Conservation (phyloP, 768 basidiomycete species). For the Lactifluus rugatus region DNA sequence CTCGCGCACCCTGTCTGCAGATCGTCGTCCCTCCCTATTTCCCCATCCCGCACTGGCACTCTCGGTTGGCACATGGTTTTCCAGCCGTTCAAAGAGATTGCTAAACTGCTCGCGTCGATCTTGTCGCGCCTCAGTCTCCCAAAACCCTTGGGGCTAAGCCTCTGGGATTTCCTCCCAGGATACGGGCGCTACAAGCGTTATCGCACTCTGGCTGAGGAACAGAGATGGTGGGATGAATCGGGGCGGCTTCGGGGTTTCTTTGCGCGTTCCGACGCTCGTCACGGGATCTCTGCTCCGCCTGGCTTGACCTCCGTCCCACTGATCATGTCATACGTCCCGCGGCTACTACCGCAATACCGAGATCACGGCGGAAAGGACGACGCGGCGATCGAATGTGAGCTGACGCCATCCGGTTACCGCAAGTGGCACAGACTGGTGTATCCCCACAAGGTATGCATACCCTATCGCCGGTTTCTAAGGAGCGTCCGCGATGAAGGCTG, state of each 20-base stretch:
- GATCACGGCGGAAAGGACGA: conserved; percentile 12
- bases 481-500: not conserved
- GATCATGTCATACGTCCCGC: conserved; percentile 29
- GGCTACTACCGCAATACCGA: conserved; percentile 34
- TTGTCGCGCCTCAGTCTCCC: not conserved
- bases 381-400: conserved; percentile 22
- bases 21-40: not conserved
- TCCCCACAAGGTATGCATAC: conserved; percentile 27
- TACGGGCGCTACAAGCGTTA: conserved; percentile 15
- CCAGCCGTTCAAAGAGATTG: conserved; percentile 6
- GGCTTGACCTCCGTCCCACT: conserved; percentile 15
- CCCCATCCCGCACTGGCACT: not conserved
- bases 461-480: not conserved
- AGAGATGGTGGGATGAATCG: conserved; percentile 27
- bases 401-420: conserved; percentile 31
- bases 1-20: not conserved
- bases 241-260: conserved; percentile 22
- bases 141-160: not conserved
- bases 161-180: conserved; percentile 11
- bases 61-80: conserved; percentile 10
- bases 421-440: conserved; percentile 43
- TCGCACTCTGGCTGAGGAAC: conserved; percentile 23
- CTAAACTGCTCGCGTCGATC: conserved; percentile 2
- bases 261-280: conserved; percentile 20
- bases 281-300: not conserved